These are phyloP conservation scores for Cytospora leucostoma DNA, from an alignment of 2,329 filamentous ascomycete species.

Conservation along the genomic window DNA sequence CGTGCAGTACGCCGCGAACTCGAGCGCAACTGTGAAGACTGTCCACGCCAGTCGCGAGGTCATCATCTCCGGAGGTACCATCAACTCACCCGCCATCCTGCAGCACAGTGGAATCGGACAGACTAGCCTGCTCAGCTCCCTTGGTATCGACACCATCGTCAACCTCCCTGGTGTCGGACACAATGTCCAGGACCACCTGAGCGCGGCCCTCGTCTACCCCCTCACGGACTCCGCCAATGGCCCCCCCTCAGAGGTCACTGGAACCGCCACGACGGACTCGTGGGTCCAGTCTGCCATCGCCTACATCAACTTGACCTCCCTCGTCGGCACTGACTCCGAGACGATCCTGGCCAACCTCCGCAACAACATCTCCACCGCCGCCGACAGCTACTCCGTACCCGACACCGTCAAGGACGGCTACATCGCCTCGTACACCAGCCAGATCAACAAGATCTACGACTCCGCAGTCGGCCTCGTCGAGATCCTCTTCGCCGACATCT, in stretches of 20 bases:
- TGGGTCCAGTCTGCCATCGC: slow-evolving; percentile 21
- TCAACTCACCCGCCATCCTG: slow-evolving; percentile 17
- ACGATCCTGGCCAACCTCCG: neutral
- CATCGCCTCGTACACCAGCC: slow-evolving; percentile 32
- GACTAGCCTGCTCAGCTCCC: neutral
- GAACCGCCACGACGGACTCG: slow-evolving; percentile 12
- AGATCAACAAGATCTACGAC: slow-evolving; percentile 32
- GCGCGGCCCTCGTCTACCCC: slow-evolving; percentile 9
- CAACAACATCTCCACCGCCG: slow-evolving; percentile 4
- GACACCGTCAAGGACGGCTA: slow-evolving; percentile 33
- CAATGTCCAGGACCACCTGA: slow-evolving; percentile 21
- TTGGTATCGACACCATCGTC: slow-evolving; percentile 16
- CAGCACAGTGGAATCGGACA: slow-evolving; percentile 23
- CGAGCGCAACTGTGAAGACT: neutral
- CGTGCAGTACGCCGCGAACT: slow-evolving; percentile 9
- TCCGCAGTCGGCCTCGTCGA: slow-evolving; percentile 30
- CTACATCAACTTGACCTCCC: slow-evolving; percentile 17
- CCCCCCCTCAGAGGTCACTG: slow-evolving; percentile 9
- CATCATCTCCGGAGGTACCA: slow-evolving; percentile 17
- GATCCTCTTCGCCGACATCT: slow-evolving; percentile 33
- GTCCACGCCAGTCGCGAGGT: slow-evolving; percentile 22
- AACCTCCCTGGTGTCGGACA: slow-evolving; percentile 21
- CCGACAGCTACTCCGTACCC: neutral
- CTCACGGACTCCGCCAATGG: neutral
- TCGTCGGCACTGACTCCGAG: slow-evolving; percentile 2